phyloP scores from a whole-genome alignment of 1,139 yeast species.

The Hansenula sp. region DNA sequence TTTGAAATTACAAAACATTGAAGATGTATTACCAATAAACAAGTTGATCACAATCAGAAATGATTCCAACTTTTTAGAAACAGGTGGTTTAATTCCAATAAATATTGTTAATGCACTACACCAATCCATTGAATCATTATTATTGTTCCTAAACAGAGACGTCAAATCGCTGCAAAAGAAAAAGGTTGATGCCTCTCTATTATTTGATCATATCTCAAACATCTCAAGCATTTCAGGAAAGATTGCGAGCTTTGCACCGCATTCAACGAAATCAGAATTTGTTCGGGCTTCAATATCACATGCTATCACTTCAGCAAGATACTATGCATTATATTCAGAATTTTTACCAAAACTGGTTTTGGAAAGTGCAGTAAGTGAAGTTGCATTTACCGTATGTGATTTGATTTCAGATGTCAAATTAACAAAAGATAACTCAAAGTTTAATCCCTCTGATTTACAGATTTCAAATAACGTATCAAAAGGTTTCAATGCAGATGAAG shows the following conservation, averaged over 20 bases:
- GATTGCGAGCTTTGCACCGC: slow-evolving; percentile 44
- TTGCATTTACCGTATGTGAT: slow-evolving; percentile 72
- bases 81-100: slow-evolving; percentile 20
- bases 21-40: slow-evolving; percentile 8
- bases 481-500: background rate
- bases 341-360: slow-evolving; percentile 70
- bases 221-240: slow-evolving; percentile 48
- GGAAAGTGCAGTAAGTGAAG: slow-evolving; percentile 76
- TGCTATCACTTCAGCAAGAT: slow-evolving; percentile 75
- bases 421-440: slow-evolving; percentile 13
- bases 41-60: background rate
- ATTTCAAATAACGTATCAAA: background rate
- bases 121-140: slow-evolving; percentile 12
- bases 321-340: slow-evolving; percentile 60
- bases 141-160: slow-evolving; percentile 9
- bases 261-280: slow-evolving; percentile 28
- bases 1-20: slow-evolving; percentile 20
- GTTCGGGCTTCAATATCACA: slow-evolving; percentile 73
- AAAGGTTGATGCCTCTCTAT: slow-evolving; percentile 27
- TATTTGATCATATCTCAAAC: slow-evolving; percentile 54
- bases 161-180: background rate
- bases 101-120: slow-evolving; percentile 15
- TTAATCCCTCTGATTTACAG: slow-evolving; percentile 15
- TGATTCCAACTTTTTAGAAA: background rate
- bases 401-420: slow-evolving; percentile 56